Conservation (phyloP, 352 stramenopile genomes). For the Globisporangium camurandrum region DNA sequence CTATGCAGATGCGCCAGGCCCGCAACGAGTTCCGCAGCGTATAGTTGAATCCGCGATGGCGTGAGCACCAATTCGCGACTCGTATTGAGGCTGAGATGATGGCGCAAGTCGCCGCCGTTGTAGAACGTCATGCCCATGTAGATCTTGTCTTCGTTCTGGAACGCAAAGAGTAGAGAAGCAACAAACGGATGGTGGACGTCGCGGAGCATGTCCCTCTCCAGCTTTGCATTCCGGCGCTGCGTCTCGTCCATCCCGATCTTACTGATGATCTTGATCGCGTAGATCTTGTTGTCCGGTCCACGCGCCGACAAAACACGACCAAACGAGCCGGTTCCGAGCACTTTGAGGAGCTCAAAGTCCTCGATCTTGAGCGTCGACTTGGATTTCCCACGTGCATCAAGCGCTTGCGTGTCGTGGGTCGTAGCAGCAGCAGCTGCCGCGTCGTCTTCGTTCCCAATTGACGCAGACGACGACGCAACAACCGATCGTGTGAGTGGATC, state of each 20-base stretch:
- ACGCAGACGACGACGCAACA: constrained; percentile 43
- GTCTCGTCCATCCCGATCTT: constrained; percentile 87
- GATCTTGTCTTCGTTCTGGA: constrained; percentile 97
- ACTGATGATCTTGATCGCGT: constrained; percentile 86
- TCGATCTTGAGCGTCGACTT: constrained; percentile 79
- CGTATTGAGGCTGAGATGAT: constrained; percentile 70
- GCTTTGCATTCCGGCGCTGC: constrained; percentile 72
- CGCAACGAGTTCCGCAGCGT: constrained; percentile 77
- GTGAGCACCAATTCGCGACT: constrained; percentile 61
- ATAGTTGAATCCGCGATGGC: constrained; percentile 70
- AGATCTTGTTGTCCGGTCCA: constrained; percentile 55
- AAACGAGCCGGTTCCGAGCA: constrained; percentile 80
- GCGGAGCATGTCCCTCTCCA: constrained; percentile 93
- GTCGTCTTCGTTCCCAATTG: constrained; percentile 58
- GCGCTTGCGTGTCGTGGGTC: too few relatives aligned
- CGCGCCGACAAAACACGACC: constrained; percentile 76
- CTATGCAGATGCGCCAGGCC: constrained; percentile 85
- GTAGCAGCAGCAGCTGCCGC: constrained; percentile 7
- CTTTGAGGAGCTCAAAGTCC: constrained; percentile 83
- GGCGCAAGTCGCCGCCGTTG: constrained; percentile 93
- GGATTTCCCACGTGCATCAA: constrained; percentile 46
- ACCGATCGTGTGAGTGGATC: constrained; percentile 53
- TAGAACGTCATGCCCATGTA: constrained; percentile 99
- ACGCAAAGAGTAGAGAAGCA: constrained; percentile 94
- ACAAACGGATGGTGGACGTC: constrained; percentile 96